phyloP scores from a whole-genome alignment of 1,284 basidiomycete species.

The Schizopora paradoxa region DNA sequence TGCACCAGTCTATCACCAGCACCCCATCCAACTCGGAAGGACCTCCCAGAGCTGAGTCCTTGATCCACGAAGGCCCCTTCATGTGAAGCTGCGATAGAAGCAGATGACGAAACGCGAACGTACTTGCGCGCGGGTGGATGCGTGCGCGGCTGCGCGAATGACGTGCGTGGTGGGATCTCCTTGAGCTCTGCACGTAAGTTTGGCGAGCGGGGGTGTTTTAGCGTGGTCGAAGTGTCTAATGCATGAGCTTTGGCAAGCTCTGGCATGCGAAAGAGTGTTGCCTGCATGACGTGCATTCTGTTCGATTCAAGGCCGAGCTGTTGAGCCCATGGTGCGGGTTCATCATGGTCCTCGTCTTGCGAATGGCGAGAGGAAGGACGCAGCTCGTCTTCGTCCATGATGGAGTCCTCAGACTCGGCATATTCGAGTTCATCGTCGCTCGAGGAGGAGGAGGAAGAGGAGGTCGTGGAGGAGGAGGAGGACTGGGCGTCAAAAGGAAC shows the following conservation, averaged over 20 bases:
- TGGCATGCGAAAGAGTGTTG: slow-evolving; percentile 73
- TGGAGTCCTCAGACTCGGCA: slow-evolving; percentile 7
- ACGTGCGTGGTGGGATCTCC: slow-evolving; percentile 29
- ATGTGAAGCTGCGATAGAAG: slow-evolving; percentile 56
- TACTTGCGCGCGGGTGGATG: slow-evolving; percentile 69
- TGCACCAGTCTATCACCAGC: slow-evolving; percentile 75
- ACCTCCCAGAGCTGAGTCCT: slow-evolving; percentile 80
- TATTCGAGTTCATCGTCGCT: slow-evolving; percentile 7
- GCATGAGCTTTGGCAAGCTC: slow-evolving; percentile 60
- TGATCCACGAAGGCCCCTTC: slow-evolving; percentile 75
- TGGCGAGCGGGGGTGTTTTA: slow-evolving; percentile 70
- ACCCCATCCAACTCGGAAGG: slow-evolving; percentile 90
- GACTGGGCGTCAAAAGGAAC: too few species aligned
- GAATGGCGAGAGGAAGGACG: slow-evolving; percentile 25
- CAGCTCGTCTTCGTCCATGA: slow-evolving; percentile 30
- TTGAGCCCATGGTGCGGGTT: slow-evolving; percentile 55
- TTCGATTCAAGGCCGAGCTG: slow-evolving; percentile 72
- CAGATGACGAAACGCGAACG: slow-evolving; percentile 57
- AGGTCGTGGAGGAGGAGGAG: not conserved
- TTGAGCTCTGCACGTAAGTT: slow-evolving; percentile 60
- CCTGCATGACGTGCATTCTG: slow-evolving; percentile 89
- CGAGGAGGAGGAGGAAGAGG: slow-evolving; percentile 10
- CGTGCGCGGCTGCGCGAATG: slow-evolving; percentile 40
- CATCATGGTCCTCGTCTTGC: slow-evolving; percentile 19
- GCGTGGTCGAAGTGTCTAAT: slow-evolving; percentile 35